Base-by-base conservation (phyloP, 148 eudicot genomes). In the Selenicereus undatus region DNA sequence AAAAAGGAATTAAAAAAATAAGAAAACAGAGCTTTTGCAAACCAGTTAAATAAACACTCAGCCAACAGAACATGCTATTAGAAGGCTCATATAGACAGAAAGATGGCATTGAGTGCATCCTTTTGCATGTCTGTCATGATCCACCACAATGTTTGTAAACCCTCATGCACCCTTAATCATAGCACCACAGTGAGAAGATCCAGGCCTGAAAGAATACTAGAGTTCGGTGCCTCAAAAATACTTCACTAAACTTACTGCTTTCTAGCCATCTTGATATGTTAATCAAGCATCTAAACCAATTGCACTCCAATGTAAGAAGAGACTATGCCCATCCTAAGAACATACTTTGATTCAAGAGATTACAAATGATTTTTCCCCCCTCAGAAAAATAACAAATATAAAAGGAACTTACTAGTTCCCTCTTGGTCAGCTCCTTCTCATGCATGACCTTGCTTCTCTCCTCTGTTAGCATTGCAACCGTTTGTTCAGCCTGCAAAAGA, bases 331-430 rank as follows among this genome's bases (percentile, higher is more conserved):
- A 74, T 74, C 20, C 58, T 72, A 79, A 32, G 43, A 74, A 22
- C 21, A 26, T 52, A 20, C 50, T 71, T 51, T 52, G 42, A 20
- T 29, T 39, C 21, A 14, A 20, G 27, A 62, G 22, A 56, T 21
- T 1, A 76, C 8, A 24, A 20, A 52, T 26, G 22, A 73, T 30
- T 56, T 22, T 18, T 56, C 43, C 43, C 43, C 43, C 43, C 43
- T 1, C 3, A 21, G 14, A 74, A 32, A 13, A 60, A 27, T 32
- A 29, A 24, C 2, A 42, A 26, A 22, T 73, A 60, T 58, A 52
- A 35, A 74, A 35, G 77, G 42, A 70, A 86, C 88, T 85, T 42
- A 90, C 95, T 87, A 90, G 81, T 81, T 92, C 90, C 65, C 88
- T 88, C 81, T 85, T 83, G 75, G 87, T 86, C 52, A 64, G 77